Base-by-base conservation (phyloP, 2,329 filamentous ascomycete genomes). In the Colletotrichum caudatum region DNA sequence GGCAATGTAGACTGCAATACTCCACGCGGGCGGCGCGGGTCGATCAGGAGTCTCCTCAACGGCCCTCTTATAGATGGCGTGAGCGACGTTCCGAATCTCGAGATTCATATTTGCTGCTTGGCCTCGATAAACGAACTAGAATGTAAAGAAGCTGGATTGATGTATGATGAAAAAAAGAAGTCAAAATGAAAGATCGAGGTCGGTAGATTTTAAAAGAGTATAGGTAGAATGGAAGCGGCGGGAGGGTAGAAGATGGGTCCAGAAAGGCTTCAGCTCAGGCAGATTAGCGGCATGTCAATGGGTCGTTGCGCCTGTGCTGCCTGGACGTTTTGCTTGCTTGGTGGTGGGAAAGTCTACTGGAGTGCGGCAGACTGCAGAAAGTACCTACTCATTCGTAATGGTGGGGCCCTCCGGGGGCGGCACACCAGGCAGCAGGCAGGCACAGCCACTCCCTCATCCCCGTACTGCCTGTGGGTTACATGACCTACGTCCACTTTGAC, bases 11-110 rank as follows among this genome's bases (percentile, higher is more conserved):
- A 88, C 72, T 51, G 77, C 73, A 72, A 74, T 77, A n/a, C 81
- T 78, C 83, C 83, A 85, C n/a, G 75, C 73, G 23, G 83, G 83
- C 65, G 82, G 76, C 73, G 82, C 72, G 59, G 74, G 73, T 48
- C 75, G 53, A 51, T 64, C 64, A 48, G 78, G 72, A 63, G 76
- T 76, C 65, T 74, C 75, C 37, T 77, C 71, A 63, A 80, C 75
- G 69, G 79, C 82, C 74, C 84, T 80, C 77, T 79, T 82, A 68
- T 77, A 79, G 64, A 74, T 51, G 46, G 64, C 64, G 51, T 16
- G 41, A 26, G 67, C 67, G 29, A 71, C 29, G 61, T 57, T 23
- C 39, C 63, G 57, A 26, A 74, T 29, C 61, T 62, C 44, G 35
- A n/a, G 20, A 12, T 33, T 48, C 54, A 41, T 51, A 8, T 37